These are phyloP conservation scores for Sutorius eximius DNA, from an alignment of 1,284 basidiomycete species.

Conservation along the genomic window DNA sequence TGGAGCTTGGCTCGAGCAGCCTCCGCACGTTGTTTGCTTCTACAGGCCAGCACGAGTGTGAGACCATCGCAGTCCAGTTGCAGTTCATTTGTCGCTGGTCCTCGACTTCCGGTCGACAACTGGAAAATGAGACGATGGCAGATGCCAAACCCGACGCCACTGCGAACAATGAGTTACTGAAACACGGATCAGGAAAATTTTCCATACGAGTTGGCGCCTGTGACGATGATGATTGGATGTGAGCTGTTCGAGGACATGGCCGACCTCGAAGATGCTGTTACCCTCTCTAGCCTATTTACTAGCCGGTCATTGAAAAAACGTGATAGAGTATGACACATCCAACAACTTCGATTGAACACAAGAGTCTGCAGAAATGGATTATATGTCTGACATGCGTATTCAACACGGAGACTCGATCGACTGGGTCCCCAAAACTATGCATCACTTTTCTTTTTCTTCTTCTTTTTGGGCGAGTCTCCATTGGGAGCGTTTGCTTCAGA, in stretches of 20 bases:
- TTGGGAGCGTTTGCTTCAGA: constrained; percentile 46
- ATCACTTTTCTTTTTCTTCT: constrained; percentile 69
- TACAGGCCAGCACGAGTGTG: constrained; percentile 84
- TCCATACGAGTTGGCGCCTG: constrained; percentile 66
- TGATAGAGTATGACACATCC: too few species aligned
- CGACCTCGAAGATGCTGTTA: too few species aligned
- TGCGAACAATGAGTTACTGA: constrained; percentile 46
- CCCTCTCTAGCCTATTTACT: too few species aligned
- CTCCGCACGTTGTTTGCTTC: constrained; percentile 64
- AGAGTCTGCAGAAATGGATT: neutral
- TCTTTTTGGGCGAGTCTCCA: constrained; percentile 69
- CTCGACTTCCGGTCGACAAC: constrained; percentile 51
- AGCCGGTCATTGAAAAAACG: too few species aligned
- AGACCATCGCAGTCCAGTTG: constrained; percentile 48
- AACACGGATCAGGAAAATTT: neutral
- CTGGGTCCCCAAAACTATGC: constrained; percentile 13
- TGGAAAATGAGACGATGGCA: constrained; percentile 79
- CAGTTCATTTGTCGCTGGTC: constrained; percentile 17
- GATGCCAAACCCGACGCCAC: constrained; percentile 84
- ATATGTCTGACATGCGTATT: neutral
- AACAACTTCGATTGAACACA: too few species aligned
- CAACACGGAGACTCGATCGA: neutral
- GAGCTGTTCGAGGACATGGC: constrained; percentile 39
- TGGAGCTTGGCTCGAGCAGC: constrained; percentile 58
- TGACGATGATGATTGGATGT: constrained; percentile 61